Percentiles rank a stretch among this genome's conserved stretches.
phyloP scores from a whole-genome alignment of 257 asterid genomes.

The Rauvolfia tetraphylla region DNA sequence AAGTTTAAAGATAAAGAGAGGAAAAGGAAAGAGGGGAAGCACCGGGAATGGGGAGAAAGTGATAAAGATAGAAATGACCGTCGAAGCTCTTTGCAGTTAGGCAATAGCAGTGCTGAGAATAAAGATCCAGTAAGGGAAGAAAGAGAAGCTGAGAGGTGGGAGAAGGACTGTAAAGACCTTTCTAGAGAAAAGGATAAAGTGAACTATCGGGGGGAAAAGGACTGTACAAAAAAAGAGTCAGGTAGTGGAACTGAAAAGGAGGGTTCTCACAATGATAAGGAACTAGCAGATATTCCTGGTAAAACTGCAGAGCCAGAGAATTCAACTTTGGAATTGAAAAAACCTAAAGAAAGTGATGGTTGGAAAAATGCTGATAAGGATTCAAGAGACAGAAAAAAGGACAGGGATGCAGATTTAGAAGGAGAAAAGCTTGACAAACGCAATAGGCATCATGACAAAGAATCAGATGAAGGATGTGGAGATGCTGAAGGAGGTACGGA shows the following conservation, averaged over 20 bases:
- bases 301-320: conserved; percentile 54
- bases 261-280: conserved; percentile 52
- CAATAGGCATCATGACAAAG: conserved; percentile 61
- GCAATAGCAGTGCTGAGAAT: conserved; percentile 48
- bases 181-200: conserved; percentile 64
- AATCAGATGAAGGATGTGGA: conserved; percentile 62
- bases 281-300: conserved; percentile 48
- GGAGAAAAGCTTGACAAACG: conserved; percentile 77
- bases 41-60: conserved; percentile 87
- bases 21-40: conserved; percentile 87
- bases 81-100: conserved; percentile 51
- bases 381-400: conserved; percentile 68
- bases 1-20: conserved; percentile 79
- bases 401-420: conserved; percentile 73
- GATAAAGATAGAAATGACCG: conserved; percentile 85
- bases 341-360: conserved; percentile 59
- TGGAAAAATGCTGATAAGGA: conserved; percentile 70
- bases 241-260: conserved; percentile 74
- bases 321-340: conserved; percentile 49
- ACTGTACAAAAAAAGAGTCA: conserved; percentile 59
- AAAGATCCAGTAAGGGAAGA: conserved; percentile 68
- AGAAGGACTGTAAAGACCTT: conserved; percentile 65
- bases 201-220: conserved; percentile 61
- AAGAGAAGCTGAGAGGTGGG: conserved; percentile 78
- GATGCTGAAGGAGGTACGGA: conserved; percentile 66